Evolutionary conservation across 2,329 filamentous ascomycete genomes (phyloP).

Genomic region (Fusarium caatingaense): DNA sequence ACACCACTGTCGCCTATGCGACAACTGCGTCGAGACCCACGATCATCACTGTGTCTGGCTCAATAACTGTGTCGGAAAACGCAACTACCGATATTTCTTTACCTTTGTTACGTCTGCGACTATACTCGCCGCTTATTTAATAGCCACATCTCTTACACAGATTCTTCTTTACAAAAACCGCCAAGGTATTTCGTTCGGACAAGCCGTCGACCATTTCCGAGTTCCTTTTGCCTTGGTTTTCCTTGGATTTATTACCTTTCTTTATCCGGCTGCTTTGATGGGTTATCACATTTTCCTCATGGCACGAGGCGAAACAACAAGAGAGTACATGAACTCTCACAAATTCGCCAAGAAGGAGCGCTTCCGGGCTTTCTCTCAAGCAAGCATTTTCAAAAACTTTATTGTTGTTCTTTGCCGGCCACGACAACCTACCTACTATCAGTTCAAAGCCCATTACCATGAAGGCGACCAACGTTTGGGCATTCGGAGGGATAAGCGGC

Average conservation of each 20-base stretch:
- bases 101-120: slow-evolving; percentile 86
- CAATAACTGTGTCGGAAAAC: slow-evolving; percentile 96
- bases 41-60: slow-evolving; percentile 99
- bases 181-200: slow-evolving; percentile 73
- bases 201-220: slow-evolving; percentile 76
- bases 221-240: slow-evolving; percentile 91
- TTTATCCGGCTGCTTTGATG: slow-evolving; percentile 86
- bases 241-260: slow-evolving; percentile 77
- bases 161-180: slow-evolving; percentile 76
- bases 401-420: slow-evolving; percentile 83
- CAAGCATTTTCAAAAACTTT: slow-evolving; percentile 80
- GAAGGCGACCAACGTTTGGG: slow-evolving; percentile 89
- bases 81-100: slow-evolving; percentile 99
- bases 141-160: slow-evolving; percentile 83
- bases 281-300: slow-evolving; percentile 93
- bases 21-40: slow-evolving; percentile 96
- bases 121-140: slow-evolving; percentile 78
- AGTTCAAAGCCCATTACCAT: slow-evolving; percentile 81
- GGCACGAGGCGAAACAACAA: slow-evolving; percentile 90
- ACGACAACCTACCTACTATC: slow-evolving; percentile 86
- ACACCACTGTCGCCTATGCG: slow-evolving; percentile 95
- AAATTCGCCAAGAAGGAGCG: slow-evolving; percentile 94
- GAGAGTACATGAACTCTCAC: slow-evolving; percentile 95
- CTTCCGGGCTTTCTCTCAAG: slow-evolving; percentile 89
- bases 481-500: slow-evolving; percentile 51